Percentiles rank a stretch among this genome's conserved stretches.
Evolutionary conservation across 2,329 filamentous ascomycete species (phyloP).

Genomic region (Fusarium nodosum): DNA sequence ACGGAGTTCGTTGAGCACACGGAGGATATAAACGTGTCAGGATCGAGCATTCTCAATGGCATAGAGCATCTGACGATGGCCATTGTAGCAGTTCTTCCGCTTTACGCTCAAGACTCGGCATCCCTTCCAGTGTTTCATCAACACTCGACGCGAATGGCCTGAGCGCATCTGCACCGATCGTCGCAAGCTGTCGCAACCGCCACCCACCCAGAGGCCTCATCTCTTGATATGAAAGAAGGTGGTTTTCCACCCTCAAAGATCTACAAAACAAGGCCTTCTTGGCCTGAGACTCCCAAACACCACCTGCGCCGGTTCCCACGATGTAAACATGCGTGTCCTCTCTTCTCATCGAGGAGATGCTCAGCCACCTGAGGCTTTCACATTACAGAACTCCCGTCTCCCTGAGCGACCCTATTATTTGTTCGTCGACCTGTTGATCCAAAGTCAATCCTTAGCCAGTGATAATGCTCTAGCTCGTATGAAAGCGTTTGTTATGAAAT

Average conservation of each 20-base stretch:
- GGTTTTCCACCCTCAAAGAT: conserved; percentile 63
- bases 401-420: conserved; percentile 49
- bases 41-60: conserved; percentile 35
- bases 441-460: conserved; percentile 50
- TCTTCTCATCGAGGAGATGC: conserved; percentile 55
- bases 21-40: conserved; percentile 39
- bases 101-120: conserved; percentile 2
- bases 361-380: conserved; percentile 51
- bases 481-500: conserved; percentile 20
- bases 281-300: conserved; percentile 53
- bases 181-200: conserved; percentile 27
- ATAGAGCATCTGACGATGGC: conserved; percentile 11
- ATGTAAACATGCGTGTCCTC: conserved; percentile 51
- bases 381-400: conserved; percentile 51
- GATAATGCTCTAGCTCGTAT: conserved; percentile 22
- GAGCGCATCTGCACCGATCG: conserved; percentile 19
- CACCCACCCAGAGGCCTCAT: conserved; percentile 44
- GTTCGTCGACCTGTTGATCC: conserved; percentile 49
- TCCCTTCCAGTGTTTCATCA: conserved; percentile 3
- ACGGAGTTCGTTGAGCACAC: conserved; percentile 33
- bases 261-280: conserved; percentile 55
- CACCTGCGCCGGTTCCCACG: conserved; percentile 48
- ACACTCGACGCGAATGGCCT: conserved; percentile 8
- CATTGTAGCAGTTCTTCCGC: conserved; percentile 6
- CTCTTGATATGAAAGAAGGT: conserved; percentile 60